Conservation (phyloP, 257 asterid genomes). For the Primulina eburnea region DNA sequence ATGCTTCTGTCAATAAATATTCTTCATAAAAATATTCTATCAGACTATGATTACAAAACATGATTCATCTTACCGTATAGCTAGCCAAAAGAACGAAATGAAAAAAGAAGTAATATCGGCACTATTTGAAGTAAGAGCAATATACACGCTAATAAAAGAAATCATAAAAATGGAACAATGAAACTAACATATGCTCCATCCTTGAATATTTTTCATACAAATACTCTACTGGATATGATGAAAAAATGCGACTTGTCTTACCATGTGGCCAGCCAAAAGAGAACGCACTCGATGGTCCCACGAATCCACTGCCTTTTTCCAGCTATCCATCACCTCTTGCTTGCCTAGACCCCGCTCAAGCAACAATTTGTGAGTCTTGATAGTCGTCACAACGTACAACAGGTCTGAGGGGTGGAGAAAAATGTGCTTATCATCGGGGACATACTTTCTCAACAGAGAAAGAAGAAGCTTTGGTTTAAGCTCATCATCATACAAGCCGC, state of each 20-base stretch:
- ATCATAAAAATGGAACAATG: not conserved
- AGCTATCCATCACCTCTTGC: conserved; percentile 41
- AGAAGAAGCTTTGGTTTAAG: conserved; percentile 66
- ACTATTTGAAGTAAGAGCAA: no score
- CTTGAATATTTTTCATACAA: not conserved
- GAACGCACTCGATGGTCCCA: conserved; percentile 67
- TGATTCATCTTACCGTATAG: no score
- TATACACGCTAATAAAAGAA: no score
- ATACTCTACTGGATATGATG: not conserved
- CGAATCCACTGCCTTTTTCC: conserved; percentile 74
- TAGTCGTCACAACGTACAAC: conserved; percentile 48
- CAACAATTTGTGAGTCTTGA: conserved; percentile 57
- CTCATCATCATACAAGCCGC: conserved; percentile 41
- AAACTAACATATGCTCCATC: not conserved
- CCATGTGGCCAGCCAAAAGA: conserved; percentile 62
- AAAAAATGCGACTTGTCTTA: conserved; percentile 16
- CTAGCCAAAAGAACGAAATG: no score
- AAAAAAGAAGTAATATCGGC: no score
- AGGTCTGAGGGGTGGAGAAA: conserved; percentile 61
- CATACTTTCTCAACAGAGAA: conserved; percentile 55
- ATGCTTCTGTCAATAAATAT: no score
- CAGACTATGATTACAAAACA: no score
- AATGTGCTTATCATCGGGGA: conserved; percentile 70
- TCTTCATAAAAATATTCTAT: no score
- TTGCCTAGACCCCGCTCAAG: conserved; percentile 41